Conservation (phyloP, 2,329 filamentous ascomycete species). For the Trichoderma sp. region DNA sequence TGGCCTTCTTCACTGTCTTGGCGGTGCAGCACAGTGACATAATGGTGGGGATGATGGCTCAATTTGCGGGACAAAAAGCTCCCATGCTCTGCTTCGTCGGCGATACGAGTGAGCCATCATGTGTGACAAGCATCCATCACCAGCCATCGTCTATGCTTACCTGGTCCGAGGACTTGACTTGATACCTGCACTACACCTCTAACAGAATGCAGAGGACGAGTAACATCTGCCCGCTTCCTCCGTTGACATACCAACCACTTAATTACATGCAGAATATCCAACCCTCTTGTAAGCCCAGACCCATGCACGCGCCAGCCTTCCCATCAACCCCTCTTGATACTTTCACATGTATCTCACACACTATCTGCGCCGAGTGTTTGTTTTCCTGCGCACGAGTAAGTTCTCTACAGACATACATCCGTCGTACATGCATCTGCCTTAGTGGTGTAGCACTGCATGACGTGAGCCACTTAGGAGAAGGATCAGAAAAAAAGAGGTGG, state of each 20-base stretch:
- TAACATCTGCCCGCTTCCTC: neutral
- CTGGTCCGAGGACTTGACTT: neutral
- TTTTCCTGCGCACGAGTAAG: slow-evolving; percentile 1
- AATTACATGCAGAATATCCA: slow-evolving; percentile 10
- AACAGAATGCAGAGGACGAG: neutral
- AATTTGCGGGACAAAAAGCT: neutral
- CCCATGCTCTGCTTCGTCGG: slow-evolving; percentile 5
- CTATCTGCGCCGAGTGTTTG: neutral
- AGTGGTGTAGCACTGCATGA: slow-evolving; percentile 14
- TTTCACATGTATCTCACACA: neutral
- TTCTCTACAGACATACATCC: slow-evolving; percentile 12
- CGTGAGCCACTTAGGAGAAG: neutral
- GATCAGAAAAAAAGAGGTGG: neutral
- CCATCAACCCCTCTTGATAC: neutral
- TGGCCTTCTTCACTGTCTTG: slow-evolving; percentile 4
- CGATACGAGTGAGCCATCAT: neutral
- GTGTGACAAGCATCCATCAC: neutral
- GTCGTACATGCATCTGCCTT: neutral
- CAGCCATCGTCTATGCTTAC: neutral
- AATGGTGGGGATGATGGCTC: slow-evolving; percentile 8
- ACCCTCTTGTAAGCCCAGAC: slow-evolving; percentile 10
- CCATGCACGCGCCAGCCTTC: neutral
- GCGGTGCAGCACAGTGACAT: slow-evolving; percentile 16
- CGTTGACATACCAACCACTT: neutral
- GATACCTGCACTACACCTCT: neutral